Percentiles rank a stretch among this genome's conserved stretches.
Evolutionary conservation across 495 filamentous ascomycete genomes (phyloP).

Genomic region (Trichoderma parareesei): DNA sequence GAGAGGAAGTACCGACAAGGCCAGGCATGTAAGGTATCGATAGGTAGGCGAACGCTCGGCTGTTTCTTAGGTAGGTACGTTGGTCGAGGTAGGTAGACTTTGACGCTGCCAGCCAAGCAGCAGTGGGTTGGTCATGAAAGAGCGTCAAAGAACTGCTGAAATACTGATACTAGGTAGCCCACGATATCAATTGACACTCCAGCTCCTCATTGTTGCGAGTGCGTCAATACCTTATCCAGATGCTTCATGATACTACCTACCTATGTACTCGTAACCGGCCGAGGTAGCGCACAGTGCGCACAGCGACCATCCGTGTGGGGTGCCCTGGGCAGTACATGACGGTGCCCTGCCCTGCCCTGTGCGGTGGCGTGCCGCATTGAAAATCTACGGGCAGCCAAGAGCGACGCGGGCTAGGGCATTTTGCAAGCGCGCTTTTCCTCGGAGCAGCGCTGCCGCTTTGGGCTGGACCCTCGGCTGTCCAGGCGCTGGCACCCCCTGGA

Average conservation of each 20-base stretch:
- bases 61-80: too few species aligned
- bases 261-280: not conserved
- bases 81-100: not conserved
- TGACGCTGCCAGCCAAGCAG: not conserved
- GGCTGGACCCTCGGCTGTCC: not conserved
- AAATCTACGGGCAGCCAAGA: too few species aligned
- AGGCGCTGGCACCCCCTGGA: not conserved
- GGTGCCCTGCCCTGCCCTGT: not conserved
- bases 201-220: not conserved
- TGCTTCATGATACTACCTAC: not conserved
- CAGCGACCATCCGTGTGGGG: not conserved
- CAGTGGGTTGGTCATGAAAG: not conserved
- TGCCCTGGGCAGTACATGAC: not conserved
- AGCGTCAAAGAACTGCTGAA: too few species aligned
- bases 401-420: not conserved
- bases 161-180: too few species aligned
- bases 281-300: slow-evolving; percentile 8
- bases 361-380: not conserved
- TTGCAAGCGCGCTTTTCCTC: not conserved
- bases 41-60: not conserved
- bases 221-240: too few species aligned
- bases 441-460: slow-evolving; percentile 1
- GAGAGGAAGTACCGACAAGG: not conserved
- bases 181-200: not conserved
- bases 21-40: not conserved